Conservation (phyloP, 306 rosid genomes). For the Hippophae gyantsensis region DNA sequence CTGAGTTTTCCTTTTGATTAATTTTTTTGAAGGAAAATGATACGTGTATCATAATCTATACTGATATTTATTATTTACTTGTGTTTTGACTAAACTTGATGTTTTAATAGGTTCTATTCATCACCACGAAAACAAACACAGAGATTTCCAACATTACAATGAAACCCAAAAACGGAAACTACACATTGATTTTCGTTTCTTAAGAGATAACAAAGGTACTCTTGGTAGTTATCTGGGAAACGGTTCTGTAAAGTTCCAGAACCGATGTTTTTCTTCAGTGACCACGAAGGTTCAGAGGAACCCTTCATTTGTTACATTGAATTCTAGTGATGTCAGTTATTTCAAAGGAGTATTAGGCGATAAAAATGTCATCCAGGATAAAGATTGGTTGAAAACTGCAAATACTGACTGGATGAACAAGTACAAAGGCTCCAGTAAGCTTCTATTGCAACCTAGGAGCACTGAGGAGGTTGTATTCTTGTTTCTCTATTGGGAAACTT, state of each 20-base stretch:
- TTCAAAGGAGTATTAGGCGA: constrained; percentile 60
- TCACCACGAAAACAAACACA: background rate
- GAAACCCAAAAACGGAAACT: constrained; percentile 9
- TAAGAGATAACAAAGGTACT: constrained; percentile 10
- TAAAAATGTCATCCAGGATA: constrained; percentile 71
- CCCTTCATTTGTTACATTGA: constrained; percentile 46
- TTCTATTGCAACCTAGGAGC: constrained; percentile 59
- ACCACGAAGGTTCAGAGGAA: constrained; percentile 37
- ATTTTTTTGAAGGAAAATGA: too few species aligned
- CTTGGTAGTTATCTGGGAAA: constrained; percentile 7
- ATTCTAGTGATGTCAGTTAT: constrained; percentile 53
- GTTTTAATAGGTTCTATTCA: constrained; percentile 4
- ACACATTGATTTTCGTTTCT: constrained; percentile 12
- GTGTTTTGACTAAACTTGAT: background rate
- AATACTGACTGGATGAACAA: constrained; percentile 89
- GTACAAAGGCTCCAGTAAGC: constrained; percentile 73
- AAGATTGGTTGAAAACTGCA: constrained; percentile 58
- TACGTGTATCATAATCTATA: too few species aligned
- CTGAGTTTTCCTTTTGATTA: too few species aligned
- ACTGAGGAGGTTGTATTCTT: constrained; percentile 61
- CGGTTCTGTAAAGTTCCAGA: constrained; percentile 22
- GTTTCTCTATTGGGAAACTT: background rate
- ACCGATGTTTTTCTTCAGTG: constrained; percentile 34
- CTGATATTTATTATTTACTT: background rate
- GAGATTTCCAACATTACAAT: constrained; percentile 9